These are phyloP conservation scores for Amoeboaphelidium protococcarum DNA, from an alignment of 371 early-diverging fungal genomes.

Conservation along the genomic window DNA sequence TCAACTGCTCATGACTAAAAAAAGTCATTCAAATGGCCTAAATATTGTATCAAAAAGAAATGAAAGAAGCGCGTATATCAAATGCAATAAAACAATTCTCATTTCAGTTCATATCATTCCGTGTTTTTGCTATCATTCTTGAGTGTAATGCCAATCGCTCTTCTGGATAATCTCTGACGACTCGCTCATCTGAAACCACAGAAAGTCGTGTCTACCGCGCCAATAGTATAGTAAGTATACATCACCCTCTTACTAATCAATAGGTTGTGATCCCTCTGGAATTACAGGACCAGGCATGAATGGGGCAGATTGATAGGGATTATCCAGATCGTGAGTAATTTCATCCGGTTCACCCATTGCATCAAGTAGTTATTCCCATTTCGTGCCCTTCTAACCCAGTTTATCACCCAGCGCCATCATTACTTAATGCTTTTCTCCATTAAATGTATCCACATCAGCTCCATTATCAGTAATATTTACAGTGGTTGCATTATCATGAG, in stretches of 20 bases:
- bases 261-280: neutral
- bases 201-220: neutral
- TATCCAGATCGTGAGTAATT: neutral
- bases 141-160: neutral
- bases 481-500: too few relatives aligned
- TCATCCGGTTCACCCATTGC: neutral
- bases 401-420: neutral
- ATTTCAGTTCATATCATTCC: too few relatives aligned
- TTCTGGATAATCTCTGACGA: neutral
- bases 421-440: neutral
- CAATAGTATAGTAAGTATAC: neutral
- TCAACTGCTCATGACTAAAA: too few relatives aligned
- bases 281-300: neutral
- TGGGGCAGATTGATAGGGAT: neutral
- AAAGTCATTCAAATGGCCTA: too few relatives aligned
- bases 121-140: too few relatives aligned
- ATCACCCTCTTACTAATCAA: neutral
- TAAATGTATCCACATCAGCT: neutral
- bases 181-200: neutral
- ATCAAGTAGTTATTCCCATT: neutral
- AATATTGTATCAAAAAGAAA: too few relatives aligned
- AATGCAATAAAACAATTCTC: too few relatives aligned
- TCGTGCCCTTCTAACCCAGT: neutral
- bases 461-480: too few relatives aligned
- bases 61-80: too few relatives aligned